Base-by-base conservation (phyloP, 345 rosid genomes). In the Excoecaria agallocha region DNA sequence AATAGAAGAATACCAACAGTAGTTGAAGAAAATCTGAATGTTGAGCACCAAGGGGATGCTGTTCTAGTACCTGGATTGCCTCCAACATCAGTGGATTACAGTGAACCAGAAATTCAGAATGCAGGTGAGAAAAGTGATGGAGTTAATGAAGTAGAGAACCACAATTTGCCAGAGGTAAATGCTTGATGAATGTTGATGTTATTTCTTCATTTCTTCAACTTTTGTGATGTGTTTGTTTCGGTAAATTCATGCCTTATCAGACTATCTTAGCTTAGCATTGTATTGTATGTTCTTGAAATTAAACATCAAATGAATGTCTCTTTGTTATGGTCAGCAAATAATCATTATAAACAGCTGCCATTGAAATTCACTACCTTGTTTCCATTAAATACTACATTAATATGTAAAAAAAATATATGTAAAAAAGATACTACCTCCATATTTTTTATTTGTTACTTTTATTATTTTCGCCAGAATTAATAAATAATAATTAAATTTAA, bases 1-100 rank as follows among this genome's bases (percentile, higher is more conserved):
- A 75, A 70, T 52, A 68, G 45, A 61, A 73, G 65, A 72, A 81
- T 13, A 54, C 43, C 60, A 35, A 13, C 38, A 15, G 24, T 19
- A 12, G 48, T 73, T 37, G 54, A 82, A 35, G 84, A 68, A 81
- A 82, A 67, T 71, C 78, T 80, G 77, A 69, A 83, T 69, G 63
- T 41, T 12, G 61, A 56, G 62, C 91, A 43, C 48, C 48, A 80
- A 71, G 90, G 75, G 74, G 87, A 57, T 74, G 82, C 89, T 50
- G 87, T 87, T 74, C 85, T 89, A 72, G 89, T 91, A 35, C 96
- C 94, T n/a, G 97, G 91, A n/a, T 82, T 89, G 77, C 57, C 81
- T 70, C 74, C 85, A 41, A 51, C 66, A 59, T 49, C 87, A 61
- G 73, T 56, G 13, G 38, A 22, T 20, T 72, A 74, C 68, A 73